These are phyloP conservation scores for Picea glauca DNA, from an alignment of 75 land plant genomes.

Conservation along the genomic window DNA sequence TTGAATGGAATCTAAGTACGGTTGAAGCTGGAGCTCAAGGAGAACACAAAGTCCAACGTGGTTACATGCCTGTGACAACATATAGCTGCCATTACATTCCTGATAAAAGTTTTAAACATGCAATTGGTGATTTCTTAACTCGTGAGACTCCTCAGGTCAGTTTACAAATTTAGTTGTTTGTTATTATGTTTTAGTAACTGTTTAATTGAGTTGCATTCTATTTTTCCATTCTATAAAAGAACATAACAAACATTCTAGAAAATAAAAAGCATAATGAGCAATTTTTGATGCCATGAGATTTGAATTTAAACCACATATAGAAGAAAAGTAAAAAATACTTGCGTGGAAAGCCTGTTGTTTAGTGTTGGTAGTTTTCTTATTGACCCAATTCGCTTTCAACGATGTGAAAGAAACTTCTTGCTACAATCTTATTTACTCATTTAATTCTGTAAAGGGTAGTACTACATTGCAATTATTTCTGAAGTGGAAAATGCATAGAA, in stretches of 20 bases:
- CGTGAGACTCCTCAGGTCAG: conserved; percentile 80
- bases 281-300: not conserved
- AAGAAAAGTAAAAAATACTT: too few relatives aligned
- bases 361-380: too few relatives aligned
- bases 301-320: too few relatives aligned
- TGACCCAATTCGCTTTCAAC: too few relatives aligned
- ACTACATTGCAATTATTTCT: too few relatives aligned
- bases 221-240: not conserved
- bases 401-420: too few relatives aligned
- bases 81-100: conserved; percentile 89
- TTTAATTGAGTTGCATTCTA: not conserved
- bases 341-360: too few relatives aligned
- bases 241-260: not conserved
- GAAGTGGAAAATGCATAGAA: too few relatives aligned
- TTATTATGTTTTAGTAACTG: not conserved
- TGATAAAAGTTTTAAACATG: conserved; percentile 55
- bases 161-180: not conserved
- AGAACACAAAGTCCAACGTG: conserved; percentile 96
- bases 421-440: too few relatives aligned
- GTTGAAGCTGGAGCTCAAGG: conserved; percentile 99
- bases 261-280: not conserved
- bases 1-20: conserved; percentile 69
- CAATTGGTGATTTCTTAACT: conserved; percentile 62
- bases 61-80: conserved; percentile 87
- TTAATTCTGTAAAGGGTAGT: too few relatives aligned